A percentile compares a stretch with the other conserved stretches of the same genome.
Evolutionary conservation across 1,284 basidiomycete genomes (phyloP).

Genomic region (Moniliella sp.): DNA sequence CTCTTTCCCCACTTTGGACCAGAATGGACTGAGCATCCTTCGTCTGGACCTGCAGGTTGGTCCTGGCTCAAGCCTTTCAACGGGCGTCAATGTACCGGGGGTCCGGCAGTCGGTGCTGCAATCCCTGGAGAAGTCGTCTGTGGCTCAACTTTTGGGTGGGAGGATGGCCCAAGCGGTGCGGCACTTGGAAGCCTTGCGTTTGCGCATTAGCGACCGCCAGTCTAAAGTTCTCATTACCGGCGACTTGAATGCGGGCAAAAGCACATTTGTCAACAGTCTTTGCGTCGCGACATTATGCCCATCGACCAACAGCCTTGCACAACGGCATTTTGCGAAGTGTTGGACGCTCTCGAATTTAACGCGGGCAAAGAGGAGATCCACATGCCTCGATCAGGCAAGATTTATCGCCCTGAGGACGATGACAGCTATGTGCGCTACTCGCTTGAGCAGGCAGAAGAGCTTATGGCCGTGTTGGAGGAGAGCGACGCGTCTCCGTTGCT

Average conservation of each 20-base stretch:
- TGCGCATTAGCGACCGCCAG: slow-evolving; percentile 69
- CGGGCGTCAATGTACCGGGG: background rate
- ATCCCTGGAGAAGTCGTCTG: slow-evolving; percentile 72
- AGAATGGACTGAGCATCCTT: slow-evolving; percentile 41
- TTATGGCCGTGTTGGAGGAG: slow-evolving; percentile 52
- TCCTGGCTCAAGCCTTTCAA: slow-evolving; percentile 6
- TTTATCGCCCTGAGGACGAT: slow-evolving; percentile 53
- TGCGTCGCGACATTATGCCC: slow-evolving; percentile 61
- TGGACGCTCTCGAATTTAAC: slow-evolving; percentile 63
- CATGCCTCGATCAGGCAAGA: slow-evolving; percentile 38
- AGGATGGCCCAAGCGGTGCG: slow-evolving; percentile 54
- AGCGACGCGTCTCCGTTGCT: slow-evolving; percentile 38
- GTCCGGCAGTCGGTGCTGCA: slow-evolving; percentile 52
- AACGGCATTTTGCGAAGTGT: slow-evolving; percentile 87
- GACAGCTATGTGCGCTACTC: slow-evolving; percentile 52
- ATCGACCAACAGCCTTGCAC: slow-evolving; percentile 96
- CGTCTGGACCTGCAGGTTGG: slow-evolving; percentile 82
- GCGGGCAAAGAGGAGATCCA: slow-evolving; percentile 61
- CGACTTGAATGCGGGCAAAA: slow-evolving; percentile 94
- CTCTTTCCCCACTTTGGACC: background rate
- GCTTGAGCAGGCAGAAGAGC: slow-evolving; percentile 53
- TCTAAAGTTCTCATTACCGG: slow-evolving; percentile 97
- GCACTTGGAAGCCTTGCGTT: slow-evolving; percentile 65
- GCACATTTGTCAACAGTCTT: slow-evolving; percentile 86
- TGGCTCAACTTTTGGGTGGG: slow-evolving; percentile 73